A percentile compares a stretch with the other conserved stretches of the same genome.
Evolutionary conservation across 2,329 filamentous ascomycete species (phyloP).

Genomic region (Aspergillus sclerotialis): DNA sequence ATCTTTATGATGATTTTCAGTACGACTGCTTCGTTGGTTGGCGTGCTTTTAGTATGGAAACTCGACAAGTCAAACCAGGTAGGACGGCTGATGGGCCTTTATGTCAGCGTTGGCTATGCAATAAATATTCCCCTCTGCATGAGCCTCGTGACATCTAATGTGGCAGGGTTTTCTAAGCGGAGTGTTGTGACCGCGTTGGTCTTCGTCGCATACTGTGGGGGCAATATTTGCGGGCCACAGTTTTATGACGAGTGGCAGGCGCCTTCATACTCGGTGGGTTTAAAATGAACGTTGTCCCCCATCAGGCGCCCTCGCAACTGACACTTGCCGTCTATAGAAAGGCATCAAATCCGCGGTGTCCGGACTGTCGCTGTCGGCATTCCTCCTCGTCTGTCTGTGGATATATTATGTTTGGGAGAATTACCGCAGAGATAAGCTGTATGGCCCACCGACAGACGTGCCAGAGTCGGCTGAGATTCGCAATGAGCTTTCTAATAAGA

Average conservation of each 20-base stretch:
- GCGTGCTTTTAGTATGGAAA: conserved; percentile 27
- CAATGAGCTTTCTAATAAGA: conserved; percentile 27
- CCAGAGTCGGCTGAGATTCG: conserved; percentile 19
- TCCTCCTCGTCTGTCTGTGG: conserved; percentile 23
- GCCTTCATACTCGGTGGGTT: conserved; percentile 22
- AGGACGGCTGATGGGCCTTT: conserved; percentile 24
- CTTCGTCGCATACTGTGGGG: conserved; percentile 39
- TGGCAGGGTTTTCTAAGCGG: conserved; percentile 30
- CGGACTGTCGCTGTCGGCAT: conserved; percentile 20
- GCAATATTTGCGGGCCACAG: conserved; percentile 29
- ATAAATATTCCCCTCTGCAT: conserved; percentile 29
- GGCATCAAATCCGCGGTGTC: conserved; percentile 26
- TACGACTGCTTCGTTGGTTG: conserved; percentile 20
- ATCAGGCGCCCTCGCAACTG: not conserved
- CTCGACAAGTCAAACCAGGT: conserved; percentile 16
- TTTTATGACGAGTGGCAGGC: conserved; percentile 24
- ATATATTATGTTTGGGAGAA: conserved; percentile 26
- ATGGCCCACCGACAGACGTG: conserved; percentile 18
- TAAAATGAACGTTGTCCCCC: no score
- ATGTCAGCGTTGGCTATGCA: conserved; percentile 25
- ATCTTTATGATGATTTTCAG: conserved; percentile 29
- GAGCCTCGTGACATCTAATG: conserved; percentile 28
- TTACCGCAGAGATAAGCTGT: conserved; percentile 18
- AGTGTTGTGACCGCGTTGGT: conserved; percentile 37
- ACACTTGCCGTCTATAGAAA: conserved; percentile 13